A percentile compares a stretch with the other conserved stretches of the same genome.
phyloP scores from a whole-genome alignment of 2,329 filamentous ascomycete genomes.

The Elsinoe perseae region DNA sequence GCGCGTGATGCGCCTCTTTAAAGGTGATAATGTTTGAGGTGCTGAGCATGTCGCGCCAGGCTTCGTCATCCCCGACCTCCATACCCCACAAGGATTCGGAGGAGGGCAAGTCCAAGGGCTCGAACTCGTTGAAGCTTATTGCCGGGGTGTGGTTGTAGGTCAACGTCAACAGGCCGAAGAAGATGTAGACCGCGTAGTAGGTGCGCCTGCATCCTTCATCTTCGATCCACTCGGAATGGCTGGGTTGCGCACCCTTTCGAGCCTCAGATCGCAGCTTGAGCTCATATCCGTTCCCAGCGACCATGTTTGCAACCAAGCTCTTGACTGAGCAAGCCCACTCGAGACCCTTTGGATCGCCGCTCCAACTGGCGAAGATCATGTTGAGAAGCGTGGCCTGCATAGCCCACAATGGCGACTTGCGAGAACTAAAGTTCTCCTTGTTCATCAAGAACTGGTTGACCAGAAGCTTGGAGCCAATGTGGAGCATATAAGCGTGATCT shows the following conservation, averaged over 20 bases:
- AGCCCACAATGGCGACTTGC: constrained; percentile 94
- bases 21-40: constrained; percentile 72
- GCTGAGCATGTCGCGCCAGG: constrained; percentile 75
- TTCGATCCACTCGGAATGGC: constrained; percentile 85
- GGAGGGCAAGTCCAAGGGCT: constrained; percentile 83
- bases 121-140: constrained; percentile 97
- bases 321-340: constrained; percentile 99
- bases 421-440: constrained; percentile 97
- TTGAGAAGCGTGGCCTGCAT: constrained; percentile 96
- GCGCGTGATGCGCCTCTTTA: constrained; percentile 85
- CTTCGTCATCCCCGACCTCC: constrained; percentile 64
- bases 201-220: constrained; percentile 94
- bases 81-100: constrained; percentile 93
- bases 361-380: constrained; percentile 99
- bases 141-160: constrained; percentile 97
- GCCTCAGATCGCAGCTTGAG: constrained; percentile 87
- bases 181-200: constrained; percentile 98
- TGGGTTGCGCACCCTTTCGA: constrained; percentile 66
- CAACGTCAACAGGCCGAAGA: constrained; percentile 89
- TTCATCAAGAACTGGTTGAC: constrained; percentile 96
- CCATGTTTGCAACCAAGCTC: constrained; percentile 96
- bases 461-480: constrained; percentile 94
- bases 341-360: constrained; percentile 90
- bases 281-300: constrained; percentile 93
- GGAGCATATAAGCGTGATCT: constrained; percentile 91